Base-by-base conservation (phyloP, 805 yeast genomes). In the Starmerella asiatica region DNA sequence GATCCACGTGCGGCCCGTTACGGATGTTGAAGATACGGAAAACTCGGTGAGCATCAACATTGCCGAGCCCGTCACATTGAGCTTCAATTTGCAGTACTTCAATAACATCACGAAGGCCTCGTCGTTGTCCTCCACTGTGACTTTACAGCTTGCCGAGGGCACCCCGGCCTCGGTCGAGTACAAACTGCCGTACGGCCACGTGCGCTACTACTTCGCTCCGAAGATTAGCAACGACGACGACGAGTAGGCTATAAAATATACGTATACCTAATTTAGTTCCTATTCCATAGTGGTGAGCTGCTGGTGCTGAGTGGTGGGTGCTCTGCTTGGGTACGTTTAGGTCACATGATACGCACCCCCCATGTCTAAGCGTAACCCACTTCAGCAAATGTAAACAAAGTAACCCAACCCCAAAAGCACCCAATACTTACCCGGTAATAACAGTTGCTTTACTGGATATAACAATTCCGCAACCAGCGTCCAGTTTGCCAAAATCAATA, bases 171-270 rank as follows among this genome's bases (percentile, higher is more conserved):
- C 85, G 60, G 84, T 91, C 57, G 96, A 88, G 65, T 91, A 79
- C 66, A 79, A 79, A 62, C 69, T 91, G 57, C 77, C 84, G 47
- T 80, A 88, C 61, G 98, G 98, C 39, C 82, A 83, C 63, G 69
- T 91, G 60, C 79, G 94, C 60, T 91, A 81, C 73, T 91, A 82
- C 73, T 72, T 91, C 61, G 98, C 98, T 53, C 98, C 98, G 44
- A 88, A 91, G 71, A 84, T 91, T 59, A 45, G 44, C 32, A 39
- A 39, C 36, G 94, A 81, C 50, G 97, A 52, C 31, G 54, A 86
- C 48, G 94, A 82, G 48, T 91, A 81, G 49, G 19, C 21, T 7
- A 34, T 23, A 23, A 11, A n/a, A n/a, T n/a, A n/a, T n/a, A n/a
- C n/a, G n/a, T n/a, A n/a, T n/a, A n/a, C n/a, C n/a, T n/a, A n/a